Percentiles rank a stretch among this genome's conserved stretches.
Evolutionary conservation across 2,329 filamentous ascomycete genomes (phyloP).

Genomic region (Diaporthe ilicicola): DNA sequence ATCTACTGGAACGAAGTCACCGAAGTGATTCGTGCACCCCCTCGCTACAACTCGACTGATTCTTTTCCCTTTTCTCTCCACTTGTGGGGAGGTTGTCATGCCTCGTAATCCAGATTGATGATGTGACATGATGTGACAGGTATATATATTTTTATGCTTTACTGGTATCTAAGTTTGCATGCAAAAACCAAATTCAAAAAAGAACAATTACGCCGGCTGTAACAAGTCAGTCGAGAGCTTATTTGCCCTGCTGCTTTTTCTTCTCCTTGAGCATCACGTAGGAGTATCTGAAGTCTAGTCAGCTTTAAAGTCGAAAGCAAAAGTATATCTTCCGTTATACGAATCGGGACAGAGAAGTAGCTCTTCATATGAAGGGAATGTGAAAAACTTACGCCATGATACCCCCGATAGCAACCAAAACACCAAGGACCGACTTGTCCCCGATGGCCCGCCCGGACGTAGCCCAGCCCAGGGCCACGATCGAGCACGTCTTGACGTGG

Average conservation of each 20-base stretch:
- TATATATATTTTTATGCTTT: not conserved
- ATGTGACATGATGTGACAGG: not conserved
- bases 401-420: conserved; percentile 63
- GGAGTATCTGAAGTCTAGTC: conserved; percentile 51
- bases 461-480: conserved; percentile 70
- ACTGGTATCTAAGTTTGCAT: not conserved
- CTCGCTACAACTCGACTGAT: no score
- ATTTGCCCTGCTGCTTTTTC: conserved; percentile 36
- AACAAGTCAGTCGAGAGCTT: not conserved
- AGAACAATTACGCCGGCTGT: not conserved
- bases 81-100: not conserved
- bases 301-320: not conserved
- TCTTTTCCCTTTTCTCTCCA: not conserved
- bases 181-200: not conserved
- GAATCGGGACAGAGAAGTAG: not conserved
- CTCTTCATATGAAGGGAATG: not conserved
- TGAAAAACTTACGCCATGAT: conserved; percentile 61
- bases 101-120: not conserved
- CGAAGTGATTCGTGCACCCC: not conserved
- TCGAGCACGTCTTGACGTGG: conserved; percentile 71
- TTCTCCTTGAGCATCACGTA: conserved; percentile 56
- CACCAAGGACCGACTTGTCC: conserved; percentile 63
- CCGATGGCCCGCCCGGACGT: conserved; percentile 63
- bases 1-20: not conserved
- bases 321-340: no score